Evolutionary conservation across 2,329 filamentous ascomycete genomes (phyloP), one percentile per base, ranked within the genome.

Genomic region (Boeremia exigua): DNA sequence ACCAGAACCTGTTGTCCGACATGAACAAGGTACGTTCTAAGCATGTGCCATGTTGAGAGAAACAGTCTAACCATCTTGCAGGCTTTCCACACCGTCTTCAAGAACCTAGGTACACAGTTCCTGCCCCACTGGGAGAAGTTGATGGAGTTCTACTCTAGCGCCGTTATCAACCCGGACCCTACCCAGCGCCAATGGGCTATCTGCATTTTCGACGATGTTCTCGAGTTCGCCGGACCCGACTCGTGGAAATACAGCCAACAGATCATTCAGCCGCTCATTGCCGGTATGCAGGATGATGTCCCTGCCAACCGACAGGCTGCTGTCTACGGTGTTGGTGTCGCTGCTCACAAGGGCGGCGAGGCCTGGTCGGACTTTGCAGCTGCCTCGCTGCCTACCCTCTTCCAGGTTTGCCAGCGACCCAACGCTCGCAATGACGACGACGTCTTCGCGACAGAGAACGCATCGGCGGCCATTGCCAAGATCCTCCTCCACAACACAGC

Each of bases 11-110:
- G 15, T 84, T 99, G 38, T 96, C 93, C 1, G 95, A 99, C 72
- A 99, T 99, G 95, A 99, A 99, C 86, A 99, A 99, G 82, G 54
- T 52, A 25, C 45, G 54, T 38, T 3, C 17, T 29, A 11, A 12
- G 4, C 3, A 11, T 23, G n/a, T 9, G 14, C 17, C 94, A 98
- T 66, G 94, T 98, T 72, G 93, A 98, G 96, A 92, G 15, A 83
- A 98, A 15, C 83, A 98, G 34, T 96, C 93, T 2, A 95, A 99
- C 72, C 98, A 98, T 93, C 98, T 4, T 98, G 85, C 98, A 99
- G 82, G 94, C 95, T 0, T 99, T 96, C 84, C 95, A 99, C 78
- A 94, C 92, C 58, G 92, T 99, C 63, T 99, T 99, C 84, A 98
- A 98, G 82, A 93, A 96, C 79, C 92, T 97, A 74, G 91, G 91